These are phyloP conservation scores for Metschnikowia kunwiensis DNA, from an alignment of 805 yeast species.

Conservation along the genomic window DNA sequence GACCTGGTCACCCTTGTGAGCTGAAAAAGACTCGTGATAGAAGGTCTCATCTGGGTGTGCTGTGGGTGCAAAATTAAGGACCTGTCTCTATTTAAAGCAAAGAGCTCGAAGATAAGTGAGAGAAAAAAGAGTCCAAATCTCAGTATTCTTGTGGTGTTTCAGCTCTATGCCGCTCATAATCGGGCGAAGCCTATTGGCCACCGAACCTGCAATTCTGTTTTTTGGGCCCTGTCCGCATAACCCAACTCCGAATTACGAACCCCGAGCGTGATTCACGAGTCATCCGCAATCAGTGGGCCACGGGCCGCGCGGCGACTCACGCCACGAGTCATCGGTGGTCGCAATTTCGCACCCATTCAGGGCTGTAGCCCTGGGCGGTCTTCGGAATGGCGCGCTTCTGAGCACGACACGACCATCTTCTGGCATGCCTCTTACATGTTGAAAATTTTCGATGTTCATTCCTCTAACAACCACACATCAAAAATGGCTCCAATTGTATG, in stretches of 20 bases:
- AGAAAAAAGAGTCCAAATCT: not conserved
- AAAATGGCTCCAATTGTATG: constrained; percentile 93
- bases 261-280: constrained; percentile 9
- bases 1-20: not conserved
- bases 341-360: constrained; percentile 2
- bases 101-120: not conserved
- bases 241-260: constrained; percentile 8
- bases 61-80: constrained; percentile 5
- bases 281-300: constrained; percentile 2
- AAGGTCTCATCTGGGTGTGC: constrained; percentile 2
- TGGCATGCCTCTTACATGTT: too few relatives aligned
- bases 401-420: too few relatives aligned
- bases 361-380: constrained; percentile 14
- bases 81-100: too few relatives aligned
- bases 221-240: constrained; percentile 4
- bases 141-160: not conserved
- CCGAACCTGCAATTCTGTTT: not conserved
- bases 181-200: constrained; percentile 6
- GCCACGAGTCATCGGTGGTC: too few relatives aligned
- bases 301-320: constrained; percentile 2
- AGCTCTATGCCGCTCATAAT: not conserved
- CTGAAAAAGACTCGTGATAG: constrained; percentile 4
- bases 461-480: constrained; percentile 13
- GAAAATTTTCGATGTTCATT: constrained; percentile 7
- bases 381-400: too few relatives aligned